Conservation (phyloP, 306 rosid species). For the Inga laurina region DNA sequence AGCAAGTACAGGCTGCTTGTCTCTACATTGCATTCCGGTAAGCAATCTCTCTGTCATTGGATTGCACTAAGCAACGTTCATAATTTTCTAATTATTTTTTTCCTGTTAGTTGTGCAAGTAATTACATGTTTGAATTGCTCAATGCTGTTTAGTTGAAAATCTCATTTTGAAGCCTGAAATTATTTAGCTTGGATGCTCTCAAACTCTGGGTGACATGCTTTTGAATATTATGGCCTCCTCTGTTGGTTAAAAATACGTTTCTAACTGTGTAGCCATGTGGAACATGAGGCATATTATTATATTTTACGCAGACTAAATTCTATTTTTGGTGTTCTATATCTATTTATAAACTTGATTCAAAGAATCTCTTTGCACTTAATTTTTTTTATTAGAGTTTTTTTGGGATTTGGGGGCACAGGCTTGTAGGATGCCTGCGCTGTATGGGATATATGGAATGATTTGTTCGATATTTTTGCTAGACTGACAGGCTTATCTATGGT, state of each 20-base stretch:
- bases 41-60: conserved; percentile 8
- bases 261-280: background rate
- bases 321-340: background rate
- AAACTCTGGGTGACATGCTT: background rate
- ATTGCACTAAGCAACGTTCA: background rate
- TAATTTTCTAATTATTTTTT: conserved; percentile 12
- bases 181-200: background rate
- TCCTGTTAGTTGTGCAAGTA: conserved; percentile 9
- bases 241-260: conserved; percentile 2
- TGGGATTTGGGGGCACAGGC: background rate
- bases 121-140: background rate
- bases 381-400: background rate
- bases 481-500: background rate
- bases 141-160: conserved; percentile 13
- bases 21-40: conserved; percentile 86
- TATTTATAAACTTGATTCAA: background rate
- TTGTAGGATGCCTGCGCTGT: background rate
- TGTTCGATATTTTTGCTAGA: background rate
- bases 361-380: background rate
- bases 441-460: background rate
- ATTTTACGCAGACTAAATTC: background rate
- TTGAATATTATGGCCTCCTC: background rate
- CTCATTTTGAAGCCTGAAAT: background rate
- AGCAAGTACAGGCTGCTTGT: conserved; percentile 79
- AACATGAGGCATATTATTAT: background rate